Percentiles rank a stretch among this genome's conserved stretches.
phyloP scores from a whole-genome alignment of 1,284 basidiomycete species.

The Leccinum pachyderme region DNA sequence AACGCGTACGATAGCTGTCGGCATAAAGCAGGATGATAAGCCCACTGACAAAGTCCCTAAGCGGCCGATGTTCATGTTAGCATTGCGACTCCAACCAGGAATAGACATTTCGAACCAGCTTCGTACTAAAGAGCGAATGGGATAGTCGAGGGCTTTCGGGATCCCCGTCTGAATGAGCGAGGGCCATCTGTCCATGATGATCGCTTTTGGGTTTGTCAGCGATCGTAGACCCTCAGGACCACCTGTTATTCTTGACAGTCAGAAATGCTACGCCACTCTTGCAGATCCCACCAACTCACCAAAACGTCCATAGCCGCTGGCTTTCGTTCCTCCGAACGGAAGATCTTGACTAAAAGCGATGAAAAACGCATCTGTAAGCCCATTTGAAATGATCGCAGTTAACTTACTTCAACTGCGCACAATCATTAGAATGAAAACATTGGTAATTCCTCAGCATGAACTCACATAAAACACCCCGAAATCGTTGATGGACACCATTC shows the following conservation, averaged over 20 bases:
- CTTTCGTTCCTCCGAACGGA: constrained; percentile 91
- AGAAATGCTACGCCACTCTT: constrained; percentile 8
- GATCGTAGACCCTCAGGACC: constrained; percentile 90
- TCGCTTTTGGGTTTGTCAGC: constrained; percentile 84
- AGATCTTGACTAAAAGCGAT: constrained; percentile 82
- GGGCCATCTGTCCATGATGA: constrained; percentile 85
- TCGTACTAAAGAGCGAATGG: constrained; percentile 73
- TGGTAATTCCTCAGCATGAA: constrained; percentile 14
- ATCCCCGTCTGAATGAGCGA: constrained; percentile 81
- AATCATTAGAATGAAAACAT: constrained; percentile 11
- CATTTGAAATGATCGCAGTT: not conserved
- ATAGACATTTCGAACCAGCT: constrained; percentile 68
- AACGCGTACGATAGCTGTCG: constrained; percentile 61
- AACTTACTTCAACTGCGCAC: constrained; percentile 59
- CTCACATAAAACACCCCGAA: constrained; percentile 90
- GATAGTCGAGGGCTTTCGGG: constrained; percentile 84
- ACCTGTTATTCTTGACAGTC: constrained; percentile 40
- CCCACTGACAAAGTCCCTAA: constrained; percentile 77
- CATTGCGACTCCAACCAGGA: not conserved
- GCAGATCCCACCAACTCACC: constrained; percentile 42
- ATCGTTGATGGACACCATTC: constrained; percentile 97
- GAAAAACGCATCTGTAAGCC: constrained; percentile 13
- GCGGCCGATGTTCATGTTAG: constrained; percentile 10
- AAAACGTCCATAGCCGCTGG: constrained; percentile 88
- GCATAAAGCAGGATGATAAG: constrained; percentile 76